A percentile compares a stretch with the other conserved stretches of the same genome.
Conservation (phyloP, 345 rosid genomes). For the Rhodomyrtus tomentosa region DNA sequence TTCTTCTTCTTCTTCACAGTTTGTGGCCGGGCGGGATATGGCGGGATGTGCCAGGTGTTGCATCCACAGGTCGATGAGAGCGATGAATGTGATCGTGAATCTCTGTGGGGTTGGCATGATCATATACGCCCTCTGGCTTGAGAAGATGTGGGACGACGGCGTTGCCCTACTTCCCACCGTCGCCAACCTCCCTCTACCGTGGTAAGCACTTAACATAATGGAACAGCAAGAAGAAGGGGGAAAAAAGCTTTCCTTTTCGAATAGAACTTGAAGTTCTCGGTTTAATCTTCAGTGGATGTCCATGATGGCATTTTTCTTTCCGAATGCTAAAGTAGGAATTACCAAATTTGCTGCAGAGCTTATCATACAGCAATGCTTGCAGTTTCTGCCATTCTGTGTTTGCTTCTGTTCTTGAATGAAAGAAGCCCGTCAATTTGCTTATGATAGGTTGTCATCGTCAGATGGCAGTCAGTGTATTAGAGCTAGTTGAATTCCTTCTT, state of each 20-base stretch:
- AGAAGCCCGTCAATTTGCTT: neutral
- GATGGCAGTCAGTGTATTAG: neutral
- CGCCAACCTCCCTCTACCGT: constrained; percentile 22
- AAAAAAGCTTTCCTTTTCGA: neutral
- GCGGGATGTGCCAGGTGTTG: constrained; percentile 31
- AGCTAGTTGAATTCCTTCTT: neutral
- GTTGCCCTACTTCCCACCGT: constrained; percentile 5
- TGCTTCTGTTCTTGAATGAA: neutral
- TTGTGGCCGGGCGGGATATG: constrained; percentile 3
- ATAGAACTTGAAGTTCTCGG: neutral
- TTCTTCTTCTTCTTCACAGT: neutral
- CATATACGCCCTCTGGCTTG: constrained; percentile 45
- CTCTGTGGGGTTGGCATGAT: constrained; percentile 27
- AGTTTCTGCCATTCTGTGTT: neutral
- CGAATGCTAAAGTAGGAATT: neutral
- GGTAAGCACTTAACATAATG: constrained; percentile 9
- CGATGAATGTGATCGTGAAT: constrained; percentile 14
- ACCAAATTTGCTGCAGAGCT: neutral
- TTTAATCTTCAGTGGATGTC: neutral
- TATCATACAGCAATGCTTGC: neutral
- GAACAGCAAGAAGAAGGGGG: neutral
- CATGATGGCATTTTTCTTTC: neutral
- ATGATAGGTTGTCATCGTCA: neutral
- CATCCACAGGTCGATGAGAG: constrained; percentile 12
- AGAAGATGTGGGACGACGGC: constrained; percentile 28